Conservation (phyloP, 2,329 filamentous ascomycete species). For the Hymenoscyphus linearis region DNA sequence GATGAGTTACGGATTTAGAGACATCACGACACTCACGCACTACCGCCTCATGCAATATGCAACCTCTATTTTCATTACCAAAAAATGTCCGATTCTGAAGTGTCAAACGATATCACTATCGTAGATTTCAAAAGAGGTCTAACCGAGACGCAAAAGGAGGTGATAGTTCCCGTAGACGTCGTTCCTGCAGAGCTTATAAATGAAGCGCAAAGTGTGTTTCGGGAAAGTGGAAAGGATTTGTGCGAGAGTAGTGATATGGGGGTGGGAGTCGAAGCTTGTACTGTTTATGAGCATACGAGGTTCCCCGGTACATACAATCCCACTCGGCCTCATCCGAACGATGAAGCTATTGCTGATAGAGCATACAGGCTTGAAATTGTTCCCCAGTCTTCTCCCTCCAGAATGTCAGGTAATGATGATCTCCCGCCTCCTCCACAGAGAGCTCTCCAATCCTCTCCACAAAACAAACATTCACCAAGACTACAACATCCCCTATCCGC, state of each 20-base stretch:
- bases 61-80: slow-evolving; percentile 32
- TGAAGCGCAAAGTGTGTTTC: slow-evolving; percentile 20
- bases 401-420: slow-evolving; percentile 66
- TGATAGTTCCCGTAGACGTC: slow-evolving; percentile 19
- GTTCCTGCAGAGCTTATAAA: slow-evolving; percentile 24
- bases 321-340: not conserved
- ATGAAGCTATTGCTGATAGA: not conserved
- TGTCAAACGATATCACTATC: slow-evolving; percentile 26
- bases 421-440: slow-evolving; percentile 67
- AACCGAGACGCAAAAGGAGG: slow-evolving; percentile 24
- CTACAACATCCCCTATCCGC: slow-evolving; percentile 61
- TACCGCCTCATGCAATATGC: slow-evolving; percentile 31
- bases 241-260: not conserved
- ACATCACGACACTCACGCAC: slow-evolving; percentile 31
- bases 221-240: not conserved
- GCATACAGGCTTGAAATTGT: slow-evolving; percentile 51
- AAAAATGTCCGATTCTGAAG: slow-evolving; percentile 23
- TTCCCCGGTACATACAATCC: slow-evolving; percentile 24
- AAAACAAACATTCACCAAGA: slow-evolving; percentile 84
- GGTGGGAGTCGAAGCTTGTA: slow-evolving; percentile 18
- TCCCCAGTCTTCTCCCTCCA: slow-evolving; percentile 69
- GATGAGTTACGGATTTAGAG: slow-evolving; percentile 7
- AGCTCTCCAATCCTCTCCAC: slow-evolving; percentile 68
- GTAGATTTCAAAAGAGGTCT: slow-evolving; percentile 30
- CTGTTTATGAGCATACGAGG: slow-evolving; percentile 29